Base-by-base conservation (phyloP, 176 grass and related monocot species). In the Microstegium vimineum region DNA sequence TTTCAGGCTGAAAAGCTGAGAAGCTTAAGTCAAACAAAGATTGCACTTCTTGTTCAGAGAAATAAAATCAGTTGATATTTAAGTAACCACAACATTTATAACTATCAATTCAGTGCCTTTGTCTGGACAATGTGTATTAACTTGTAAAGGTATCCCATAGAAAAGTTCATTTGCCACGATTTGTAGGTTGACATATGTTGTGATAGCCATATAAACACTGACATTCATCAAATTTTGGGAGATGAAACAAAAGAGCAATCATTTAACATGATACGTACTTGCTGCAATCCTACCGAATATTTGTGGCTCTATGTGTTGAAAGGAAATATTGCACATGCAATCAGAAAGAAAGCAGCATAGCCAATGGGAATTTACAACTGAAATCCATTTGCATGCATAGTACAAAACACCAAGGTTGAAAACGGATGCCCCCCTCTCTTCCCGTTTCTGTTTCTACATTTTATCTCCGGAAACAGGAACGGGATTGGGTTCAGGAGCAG, bases 11-110 rank as follows among this genome's bases (percentile, higher is more conserved):
- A 40, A 62, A 79, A 11, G n/a, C 18, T 10, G 15, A 78, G 32
- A 31, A 87, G 33, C 35, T 64, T 42, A 56, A 74, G 36, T 73
- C 45, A 16, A 32, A 79, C 8, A 79, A 59, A 80, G 8, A 69
- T 16, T 75, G 49, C 75, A 76, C 14, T 43, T 41, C 31, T 22
- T 66, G 73, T 77, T 23, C 3, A 35, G 43, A 61, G n/a, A 87
- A 81, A 84, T 62, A 78, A 57, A 72, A 15, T 57, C 9, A 32
- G 15, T 69, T 81, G 33, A 69, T 34, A 83, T 80, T 87, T 76
- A 8, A 37, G 10, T 78, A 62, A 36, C 18, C 78, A 73, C 33
- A 73, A 51, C 45, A 84, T 51, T 73, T 71, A 70, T 22, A 85
- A 49, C 6, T 43, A 32, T 66, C 11, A 9, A 81, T 27, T 43